A percentile compares a stretch with the other conserved stretches of the same genome.
Conservation (phyloP, 1,284 basidiomycete genomes). For the Phlebopus sp. region DNA sequence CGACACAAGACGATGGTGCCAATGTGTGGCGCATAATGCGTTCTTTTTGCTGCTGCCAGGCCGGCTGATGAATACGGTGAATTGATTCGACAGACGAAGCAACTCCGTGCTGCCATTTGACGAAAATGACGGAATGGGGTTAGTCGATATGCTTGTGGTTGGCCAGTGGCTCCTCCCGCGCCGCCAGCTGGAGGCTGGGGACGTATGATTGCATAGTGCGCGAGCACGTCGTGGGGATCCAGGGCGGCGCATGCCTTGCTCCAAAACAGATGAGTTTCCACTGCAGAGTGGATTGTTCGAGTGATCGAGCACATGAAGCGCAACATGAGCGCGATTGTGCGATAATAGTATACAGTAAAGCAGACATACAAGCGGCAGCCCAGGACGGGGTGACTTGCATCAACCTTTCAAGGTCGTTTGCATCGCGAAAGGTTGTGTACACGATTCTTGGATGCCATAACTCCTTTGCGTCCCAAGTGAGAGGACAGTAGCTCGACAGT, state of each 20-base stretch:
- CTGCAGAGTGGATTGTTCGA: slow-evolving; percentile 14
- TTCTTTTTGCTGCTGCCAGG: slow-evolving; percentile 47
- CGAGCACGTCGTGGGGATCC: slow-evolving; percentile 44
- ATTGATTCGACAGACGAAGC: slow-evolving; percentile 71
- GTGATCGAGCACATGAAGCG: neutral
- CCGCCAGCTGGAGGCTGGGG: slow-evolving; percentile 23
- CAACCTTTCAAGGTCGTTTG: slow-evolving; percentile 55
- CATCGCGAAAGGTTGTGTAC: slow-evolving; percentile 53
- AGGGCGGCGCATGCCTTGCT: slow-evolving; percentile 42
- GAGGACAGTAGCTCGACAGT: slow-evolving; percentile 44
- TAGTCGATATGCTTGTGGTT: slow-evolving; percentile 29
- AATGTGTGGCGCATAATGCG: slow-evolving; percentile 39
- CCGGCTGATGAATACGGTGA: slow-evolving; percentile 48
- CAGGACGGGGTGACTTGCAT: slow-evolving; percentile 50
- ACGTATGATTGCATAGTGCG: slow-evolving; percentile 32
- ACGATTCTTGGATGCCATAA: slow-evolving; percentile 58
- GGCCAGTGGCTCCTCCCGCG: slow-evolving; percentile 20
- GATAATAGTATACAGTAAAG: neutral
- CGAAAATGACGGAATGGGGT: slow-evolving; percentile 44
- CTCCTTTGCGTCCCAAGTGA: slow-evolving; percentile 55
- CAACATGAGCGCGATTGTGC: slow-evolving; percentile 12
- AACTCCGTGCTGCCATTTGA: slow-evolving; percentile 42
- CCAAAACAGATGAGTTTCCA: slow-evolving; percentile 51
- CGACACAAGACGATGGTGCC: slow-evolving; percentile 54
- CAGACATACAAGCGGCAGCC: slow-evolving; percentile 44